phyloP scores from a whole-genome alignment of 192 early-diverging fungal species.

The Chytriomyces confervae region DNA sequence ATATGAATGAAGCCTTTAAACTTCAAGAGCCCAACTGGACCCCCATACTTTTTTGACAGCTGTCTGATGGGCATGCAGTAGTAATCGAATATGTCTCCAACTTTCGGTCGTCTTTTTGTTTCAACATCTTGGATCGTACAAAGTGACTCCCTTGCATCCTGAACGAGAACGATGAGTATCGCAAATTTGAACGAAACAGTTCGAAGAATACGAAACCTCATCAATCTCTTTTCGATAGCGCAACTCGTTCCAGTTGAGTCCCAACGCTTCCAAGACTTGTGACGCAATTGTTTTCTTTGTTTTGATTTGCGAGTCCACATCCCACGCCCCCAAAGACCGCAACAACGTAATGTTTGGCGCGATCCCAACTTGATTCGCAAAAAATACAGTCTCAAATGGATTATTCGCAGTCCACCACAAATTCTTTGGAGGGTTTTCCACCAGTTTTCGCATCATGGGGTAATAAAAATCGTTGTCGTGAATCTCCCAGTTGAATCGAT shows the following conservation, averaged over 20 bases:
- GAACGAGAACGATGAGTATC: neutral
- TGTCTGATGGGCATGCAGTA: constrained; percentile 11
- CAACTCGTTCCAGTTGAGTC: neutral
- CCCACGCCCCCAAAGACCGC: constrained; percentile 23
- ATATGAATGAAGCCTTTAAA: constrained; percentile 27
- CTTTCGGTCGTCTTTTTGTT: constrained; percentile 5
- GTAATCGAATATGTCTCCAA: constrained; percentile 4
- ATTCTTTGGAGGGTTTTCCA: constrained; percentile 6
- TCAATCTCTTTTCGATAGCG: neutral
- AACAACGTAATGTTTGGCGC: constrained; percentile 2
- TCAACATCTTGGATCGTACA: neutral
- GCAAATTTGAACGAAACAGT: neutral
- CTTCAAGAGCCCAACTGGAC: neutral
- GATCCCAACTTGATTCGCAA: constrained; percentile 5
- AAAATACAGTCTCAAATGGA: constrained; percentile 17
- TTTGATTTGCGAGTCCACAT: constrained; percentile 16
- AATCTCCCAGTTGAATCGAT: constrained; percentile 32
- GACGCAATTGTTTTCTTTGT: neutral
- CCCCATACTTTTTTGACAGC: constrained; percentile 23
- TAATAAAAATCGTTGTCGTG: constrained; percentile 3
- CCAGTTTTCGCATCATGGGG: constrained; percentile 3
- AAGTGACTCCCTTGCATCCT: neutral
- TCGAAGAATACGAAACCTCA: neutral
- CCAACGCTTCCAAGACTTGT: neutral
- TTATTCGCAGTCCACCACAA: constrained; percentile 31